phyloP scores from a whole-genome alignment of 257 asterid genomes.

The Voacanga thouarsii region DNA sequence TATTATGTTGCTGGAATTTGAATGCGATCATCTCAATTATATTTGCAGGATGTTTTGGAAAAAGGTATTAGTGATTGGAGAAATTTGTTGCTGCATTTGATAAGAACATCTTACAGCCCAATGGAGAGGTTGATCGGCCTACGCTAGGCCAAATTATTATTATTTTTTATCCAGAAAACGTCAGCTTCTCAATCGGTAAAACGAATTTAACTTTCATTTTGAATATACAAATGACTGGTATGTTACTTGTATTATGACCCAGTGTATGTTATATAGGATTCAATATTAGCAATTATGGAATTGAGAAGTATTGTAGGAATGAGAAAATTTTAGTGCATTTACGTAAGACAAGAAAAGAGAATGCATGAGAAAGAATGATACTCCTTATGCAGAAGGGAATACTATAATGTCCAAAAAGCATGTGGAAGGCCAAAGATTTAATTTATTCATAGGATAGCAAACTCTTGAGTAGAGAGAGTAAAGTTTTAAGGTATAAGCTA shows the following conservation, averaged over 20 bases:
- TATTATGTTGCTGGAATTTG: background rate
- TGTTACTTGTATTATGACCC: too few species aligned
- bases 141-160: slow-evolving; percentile 72
- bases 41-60: slow-evolving; percentile 51
- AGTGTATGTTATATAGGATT: too few species aligned
- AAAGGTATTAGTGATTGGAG: slow-evolving; percentile 82
- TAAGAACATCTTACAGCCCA: slow-evolving; percentile 54
- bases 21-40: background rate
- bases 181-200: slow-evolving; percentile 86
- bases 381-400: slow-evolving; percentile 29
- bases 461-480: slow-evolving; percentile 73
- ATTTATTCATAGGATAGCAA: slow-evolving; percentile 89
- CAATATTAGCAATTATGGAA: too few species aligned
- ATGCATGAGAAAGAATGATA: slow-evolving; percentile 48
- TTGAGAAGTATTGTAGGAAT: too few species aligned
- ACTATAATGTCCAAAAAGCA: slow-evolving; percentile 38
- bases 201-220: too few species aligned
- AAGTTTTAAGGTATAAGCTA: slow-evolving; percentile 59
- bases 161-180: slow-evolving; percentile 73
- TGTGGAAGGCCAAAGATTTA: slow-evolving; percentile 57
- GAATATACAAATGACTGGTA: too few species aligned
- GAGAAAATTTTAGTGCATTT: too few species aligned
- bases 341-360: slow-evolving; percentile 49
- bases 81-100: slow-evolving; percentile 77
- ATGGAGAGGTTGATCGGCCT: slow-evolving; percentile 79